Conservation (phyloP, 2,329 filamentous ascomycete species). For the Colletotrichum paranaense region DNA sequence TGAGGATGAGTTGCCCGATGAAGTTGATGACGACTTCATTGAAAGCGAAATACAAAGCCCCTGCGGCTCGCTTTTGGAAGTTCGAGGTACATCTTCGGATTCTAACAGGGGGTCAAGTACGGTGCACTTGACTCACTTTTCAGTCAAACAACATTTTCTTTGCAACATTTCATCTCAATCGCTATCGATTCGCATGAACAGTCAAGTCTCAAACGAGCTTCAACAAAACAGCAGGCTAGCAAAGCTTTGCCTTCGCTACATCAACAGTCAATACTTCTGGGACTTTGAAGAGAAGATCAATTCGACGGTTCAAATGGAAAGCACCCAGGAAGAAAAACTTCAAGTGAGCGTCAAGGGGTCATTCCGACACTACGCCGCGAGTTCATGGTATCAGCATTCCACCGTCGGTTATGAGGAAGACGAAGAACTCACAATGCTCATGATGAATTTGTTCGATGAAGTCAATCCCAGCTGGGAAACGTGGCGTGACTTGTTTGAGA, state of each 20-base stretch:
- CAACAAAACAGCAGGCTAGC: background rate
- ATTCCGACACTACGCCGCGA: slow-evolving; percentile 25
- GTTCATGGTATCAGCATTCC: slow-evolving; percentile 11
- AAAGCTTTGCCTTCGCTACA: slow-evolving; percentile 11
- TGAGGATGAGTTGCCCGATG: slow-evolving; percentile 41
- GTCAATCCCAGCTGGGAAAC: background rate
- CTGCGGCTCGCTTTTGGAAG: slow-evolving; percentile 45
- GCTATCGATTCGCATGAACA: background rate
- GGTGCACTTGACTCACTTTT: slow-evolving; percentile 40
- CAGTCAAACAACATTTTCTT: slow-evolving; percentile 37
- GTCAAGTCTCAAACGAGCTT: background rate
- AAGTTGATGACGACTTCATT: slow-evolving; percentile 43
- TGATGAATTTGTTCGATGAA: background rate
- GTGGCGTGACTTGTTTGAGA: background rate
- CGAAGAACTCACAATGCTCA: background rate
- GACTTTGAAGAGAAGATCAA: too few species aligned
- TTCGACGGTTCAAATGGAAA: too few species aligned
- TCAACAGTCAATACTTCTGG: background rate
- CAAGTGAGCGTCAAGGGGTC: background rate
- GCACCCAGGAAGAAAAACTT: too few species aligned
- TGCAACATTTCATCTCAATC: slow-evolving; percentile 4
- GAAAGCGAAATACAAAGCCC: slow-evolving; percentile 41
- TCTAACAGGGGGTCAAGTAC: background rate
- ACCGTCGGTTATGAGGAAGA: background rate
- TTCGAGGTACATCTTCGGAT: background rate